Percentiles rank a stretch among this genome's conserved stretches.
phyloP scores from a whole-genome alignment of 352 stramenopile genomes.

The Globisporangium rhizosaccharum region DNA sequence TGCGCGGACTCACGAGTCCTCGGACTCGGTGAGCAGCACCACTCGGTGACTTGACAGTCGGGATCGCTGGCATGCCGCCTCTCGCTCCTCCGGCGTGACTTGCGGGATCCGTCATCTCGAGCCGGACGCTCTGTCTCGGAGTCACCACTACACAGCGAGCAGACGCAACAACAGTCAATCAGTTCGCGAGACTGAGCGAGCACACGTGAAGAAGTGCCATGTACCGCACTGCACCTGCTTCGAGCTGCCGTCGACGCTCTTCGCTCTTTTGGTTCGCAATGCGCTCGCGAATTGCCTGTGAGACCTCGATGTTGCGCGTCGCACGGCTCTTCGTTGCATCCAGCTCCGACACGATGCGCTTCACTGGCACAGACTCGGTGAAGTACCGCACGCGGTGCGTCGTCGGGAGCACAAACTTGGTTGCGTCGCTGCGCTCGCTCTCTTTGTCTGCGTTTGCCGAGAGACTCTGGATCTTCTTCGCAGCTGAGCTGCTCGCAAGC shows the following conservation, averaged over 20 bases:
- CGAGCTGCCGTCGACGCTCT: slow-evolving; percentile 31
- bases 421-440: slow-evolving; percentile 7
- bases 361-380: slow-evolving; percentile 47
- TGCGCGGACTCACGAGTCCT: slow-evolving; percentile 27
- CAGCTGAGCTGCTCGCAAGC: slow-evolving; percentile 5
- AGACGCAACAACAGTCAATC: background rate
- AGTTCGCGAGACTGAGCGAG: background rate
- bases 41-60: slow-evolving; percentile 4
- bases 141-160: slow-evolving; percentile 3
- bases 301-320: slow-evolving; percentile 56
- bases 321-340: slow-evolving; percentile 58
- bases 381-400: slow-evolving; percentile 51
- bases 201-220: background rate
- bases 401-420: slow-evolving; percentile 38
- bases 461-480: slow-evolving; percentile 38
- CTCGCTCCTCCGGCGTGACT: no score
- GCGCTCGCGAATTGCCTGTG: slow-evolving; percentile 55
- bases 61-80: background rate
- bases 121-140: slow-evolving; percentile 11
- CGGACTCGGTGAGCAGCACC: slow-evolving; percentile 2
- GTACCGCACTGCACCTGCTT: slow-evolving; percentile 18
- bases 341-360: slow-evolving; percentile 61
- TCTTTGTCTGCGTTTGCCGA: slow-evolving; percentile 22
- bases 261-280: slow-evolving; percentile 38
- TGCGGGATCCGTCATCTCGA: slow-evolving; percentile 5